These are phyloP conservation scores for Silene latifolia DNA, from an alignment of 148 eudicot genomes.

Conservation along the genomic window DNA sequence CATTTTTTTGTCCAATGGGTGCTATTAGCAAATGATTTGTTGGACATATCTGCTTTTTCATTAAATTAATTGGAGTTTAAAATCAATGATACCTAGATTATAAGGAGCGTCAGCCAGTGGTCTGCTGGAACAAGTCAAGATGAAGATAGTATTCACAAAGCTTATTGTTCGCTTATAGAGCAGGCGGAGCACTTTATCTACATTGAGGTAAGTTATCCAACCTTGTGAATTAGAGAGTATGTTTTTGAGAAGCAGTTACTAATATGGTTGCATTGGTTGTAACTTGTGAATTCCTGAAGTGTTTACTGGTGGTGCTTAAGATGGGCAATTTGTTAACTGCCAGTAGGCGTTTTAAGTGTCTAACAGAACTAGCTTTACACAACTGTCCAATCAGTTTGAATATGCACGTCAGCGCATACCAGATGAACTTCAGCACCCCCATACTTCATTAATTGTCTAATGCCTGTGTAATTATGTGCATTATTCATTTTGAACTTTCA, in stretches of 20 bases:
- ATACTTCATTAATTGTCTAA: background rate
- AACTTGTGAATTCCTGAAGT: background rate
- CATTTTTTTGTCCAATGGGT: background rate
- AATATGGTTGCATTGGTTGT: background rate
- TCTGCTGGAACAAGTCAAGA: conserved; percentile 95
- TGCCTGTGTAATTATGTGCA: background rate
- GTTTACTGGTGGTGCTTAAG: background rate
- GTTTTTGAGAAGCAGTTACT: background rate
- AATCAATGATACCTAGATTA: conserved; percentile 41
- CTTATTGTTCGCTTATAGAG: conserved; percentile 90
- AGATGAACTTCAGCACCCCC: background rate
- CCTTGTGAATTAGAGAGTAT: background rate
- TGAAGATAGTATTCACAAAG: conserved; percentile 94
- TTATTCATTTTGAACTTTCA: background rate
- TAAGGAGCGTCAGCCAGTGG: conserved; percentile 97
- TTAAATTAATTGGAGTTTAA: conserved; percentile 6
- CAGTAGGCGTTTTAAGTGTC: background rate
- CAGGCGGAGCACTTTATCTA: conserved; percentile 82
- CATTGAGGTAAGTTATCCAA: conserved; percentile 63
- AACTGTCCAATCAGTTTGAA: background rate
- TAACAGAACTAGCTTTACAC: background rate
- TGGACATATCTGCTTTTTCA: background rate
- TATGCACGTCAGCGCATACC: background rate
- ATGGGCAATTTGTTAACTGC: background rate
- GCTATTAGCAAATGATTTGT: background rate